phyloP scores from a whole-genome alignment of 352 stramenopile species.

The Globisporangium nodosum region DNA sequence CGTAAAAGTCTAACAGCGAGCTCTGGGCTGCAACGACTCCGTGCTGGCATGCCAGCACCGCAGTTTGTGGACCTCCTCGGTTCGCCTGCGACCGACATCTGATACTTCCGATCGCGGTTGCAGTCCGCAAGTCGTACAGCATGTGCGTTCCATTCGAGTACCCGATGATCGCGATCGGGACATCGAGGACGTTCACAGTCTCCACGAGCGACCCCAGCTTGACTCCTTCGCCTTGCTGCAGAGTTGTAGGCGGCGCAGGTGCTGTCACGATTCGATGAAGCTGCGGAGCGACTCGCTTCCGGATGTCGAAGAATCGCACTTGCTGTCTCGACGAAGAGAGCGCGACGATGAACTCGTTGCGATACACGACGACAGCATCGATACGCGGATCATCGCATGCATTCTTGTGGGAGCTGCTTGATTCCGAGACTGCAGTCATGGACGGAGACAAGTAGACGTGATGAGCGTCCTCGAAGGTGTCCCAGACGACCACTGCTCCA shows the following conservation, averaged over 20 bases:
- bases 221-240: slow-evolving; percentile 3
- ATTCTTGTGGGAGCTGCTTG: too few relatives aligned
- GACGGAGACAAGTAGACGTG: slow-evolving; percentile 23
- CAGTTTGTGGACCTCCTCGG: neutral
- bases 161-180: slow-evolving; percentile 33
- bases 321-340: slow-evolving; percentile 30
- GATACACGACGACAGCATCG: slow-evolving; percentile 20
- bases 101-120: slow-evolving; percentile 36
- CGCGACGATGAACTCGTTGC: slow-evolving; percentile 22
- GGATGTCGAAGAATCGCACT: slow-evolving; percentile 42
- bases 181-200: slow-evolving; percentile 15
- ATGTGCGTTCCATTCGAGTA: slow-evolving; percentile 44
- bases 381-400: neutral
- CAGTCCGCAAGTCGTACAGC: slow-evolving; percentile 40
- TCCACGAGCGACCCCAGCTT: slow-evolving; percentile 8
- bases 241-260: slow-evolving; percentile 8
- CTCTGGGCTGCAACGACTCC: neutral
- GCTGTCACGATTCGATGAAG: slow-evolving; percentile 29
- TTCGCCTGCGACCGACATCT: slow-evolving; percentile 3
- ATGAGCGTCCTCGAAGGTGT: slow-evolving; percentile 41
- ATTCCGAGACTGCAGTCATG: neutral
- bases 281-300: slow-evolving; percentile 12
- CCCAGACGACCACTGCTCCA: slow-evolving; percentile 43
- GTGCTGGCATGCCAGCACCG: slow-evolving; percentile 4
- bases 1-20: slow-evolving; percentile 21